These are phyloP conservation scores for Gyromitra esculenta DNA, from an alignment of 2,329 filamentous ascomycete species.

Conservation along the genomic window DNA sequence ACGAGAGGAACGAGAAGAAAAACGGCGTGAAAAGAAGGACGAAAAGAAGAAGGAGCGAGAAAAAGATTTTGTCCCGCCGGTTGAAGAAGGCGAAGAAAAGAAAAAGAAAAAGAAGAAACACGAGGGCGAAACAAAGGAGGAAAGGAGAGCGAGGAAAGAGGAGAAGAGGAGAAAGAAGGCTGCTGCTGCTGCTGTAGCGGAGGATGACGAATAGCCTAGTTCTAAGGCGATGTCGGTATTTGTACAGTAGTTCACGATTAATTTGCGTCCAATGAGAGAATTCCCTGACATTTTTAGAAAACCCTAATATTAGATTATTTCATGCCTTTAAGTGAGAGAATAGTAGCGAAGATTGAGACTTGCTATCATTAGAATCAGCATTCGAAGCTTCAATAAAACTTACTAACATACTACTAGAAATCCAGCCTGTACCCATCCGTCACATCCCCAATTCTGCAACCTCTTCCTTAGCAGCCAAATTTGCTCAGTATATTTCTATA, in stretches of 20 bases:
- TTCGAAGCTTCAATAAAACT: too few relatives aligned
- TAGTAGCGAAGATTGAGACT: background rate
- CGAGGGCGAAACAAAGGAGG: slow-evolving; percentile 61
- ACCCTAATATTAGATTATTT: background rate
- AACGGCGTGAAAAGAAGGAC: slow-evolving; percentile 85
- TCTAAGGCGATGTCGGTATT: slow-evolving; percentile 16
- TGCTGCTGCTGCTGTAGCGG: slow-evolving; percentile 30
- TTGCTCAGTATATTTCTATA: too few relatives aligned
- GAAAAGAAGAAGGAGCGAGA: slow-evolving; percentile 87
- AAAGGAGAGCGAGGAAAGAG: slow-evolving; percentile 50
- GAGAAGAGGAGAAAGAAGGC: slow-evolving; percentile 47
- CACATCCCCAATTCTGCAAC: too few relatives aligned
- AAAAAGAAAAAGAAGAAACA: slow-evolving; percentile 65
- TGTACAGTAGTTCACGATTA: slow-evolving; percentile 38
- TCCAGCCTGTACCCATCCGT: too few relatives aligned
- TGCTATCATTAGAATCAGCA: too few relatives aligned
- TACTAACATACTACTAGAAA: too few relatives aligned
- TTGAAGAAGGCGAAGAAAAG: slow-evolving; percentile 71
- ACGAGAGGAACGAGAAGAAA: slow-evolving; percentile 81
- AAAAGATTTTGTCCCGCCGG: slow-evolving; percentile 85
- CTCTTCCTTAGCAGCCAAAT: too few relatives aligned
- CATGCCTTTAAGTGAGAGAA: background rate
- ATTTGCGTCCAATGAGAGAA: background rate
- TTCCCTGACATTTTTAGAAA: background rate
- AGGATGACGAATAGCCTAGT: slow-evolving; percentile 12